phyloP scores from a whole-genome alignment of 164 flowering plant species.

The Taxillus chinensis region DNA sequence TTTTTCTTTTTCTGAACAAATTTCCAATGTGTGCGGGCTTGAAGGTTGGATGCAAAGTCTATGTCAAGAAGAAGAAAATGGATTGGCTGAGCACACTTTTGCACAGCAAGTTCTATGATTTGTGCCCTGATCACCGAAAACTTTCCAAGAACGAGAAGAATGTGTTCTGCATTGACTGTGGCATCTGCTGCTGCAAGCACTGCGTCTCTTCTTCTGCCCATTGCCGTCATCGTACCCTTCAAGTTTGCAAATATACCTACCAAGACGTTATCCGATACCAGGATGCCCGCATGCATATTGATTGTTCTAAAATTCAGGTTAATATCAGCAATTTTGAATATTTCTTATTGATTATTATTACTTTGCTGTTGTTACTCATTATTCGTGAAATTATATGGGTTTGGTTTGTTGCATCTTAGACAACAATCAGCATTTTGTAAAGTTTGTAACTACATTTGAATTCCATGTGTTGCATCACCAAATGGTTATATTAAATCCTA shows the following conservation, averaged over 20 bases:
- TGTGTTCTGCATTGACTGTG: slow-evolving; percentile 61
- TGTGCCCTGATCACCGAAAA: slow-evolving; percentile 24
- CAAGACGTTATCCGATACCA: slow-evolving; percentile 56
- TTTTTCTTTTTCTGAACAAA: too few relatives aligned
- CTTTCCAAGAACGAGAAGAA: slow-evolving; percentile 48
- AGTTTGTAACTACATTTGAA: too few relatives aligned
- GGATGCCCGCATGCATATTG: slow-evolving; percentile 50
- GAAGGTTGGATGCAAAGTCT: slow-evolving; percentile 16
- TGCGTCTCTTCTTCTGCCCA: slow-evolving; percentile 30
- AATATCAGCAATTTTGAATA: not conserved
- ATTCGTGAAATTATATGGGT: too few relatives aligned
- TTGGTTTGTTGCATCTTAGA: too few relatives aligned
- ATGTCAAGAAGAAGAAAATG: slow-evolving; percentile 7
- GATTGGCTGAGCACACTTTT: slow-evolving; percentile 28
- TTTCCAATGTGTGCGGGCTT: too few relatives aligned
- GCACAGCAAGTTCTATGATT: slow-evolving; percentile 23
- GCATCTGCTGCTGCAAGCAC: slow-evolving; percentile 37
- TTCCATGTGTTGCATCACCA: too few relatives aligned
- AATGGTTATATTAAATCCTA: too few relatives aligned
- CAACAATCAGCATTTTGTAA: too few relatives aligned
- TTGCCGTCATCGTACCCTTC: slow-evolving; percentile 30
- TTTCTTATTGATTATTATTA: too few relatives aligned
- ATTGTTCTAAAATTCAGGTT: slow-evolving; percentile 60
- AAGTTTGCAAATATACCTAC: slow-evolving; percentile 67
- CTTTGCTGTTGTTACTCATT: too few relatives aligned